Conservation (phyloP, 2,329 filamentous ascomycete species). For the Zalaria obscura region DNA sequence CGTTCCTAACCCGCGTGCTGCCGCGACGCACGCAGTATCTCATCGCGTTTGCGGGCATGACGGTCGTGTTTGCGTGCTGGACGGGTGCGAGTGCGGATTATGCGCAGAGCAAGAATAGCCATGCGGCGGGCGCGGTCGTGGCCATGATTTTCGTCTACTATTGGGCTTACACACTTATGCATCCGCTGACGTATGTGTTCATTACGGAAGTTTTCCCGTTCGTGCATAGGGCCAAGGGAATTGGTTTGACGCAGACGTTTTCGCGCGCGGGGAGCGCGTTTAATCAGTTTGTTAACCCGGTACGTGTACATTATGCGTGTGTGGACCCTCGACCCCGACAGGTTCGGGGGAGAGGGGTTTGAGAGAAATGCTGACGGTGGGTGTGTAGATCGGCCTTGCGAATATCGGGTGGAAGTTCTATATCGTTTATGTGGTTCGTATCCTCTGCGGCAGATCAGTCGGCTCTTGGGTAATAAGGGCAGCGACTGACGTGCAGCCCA, state of each 20-base stretch:
- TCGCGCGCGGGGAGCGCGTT: constrained; percentile 2
- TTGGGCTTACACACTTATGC: constrained; percentile 4
- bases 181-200: constrained; percentile 5
- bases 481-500: constrained; percentile 11
- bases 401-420: constrained; percentile 34
- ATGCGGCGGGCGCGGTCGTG: constrained; percentile 4
- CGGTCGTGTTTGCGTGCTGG: not conserved
- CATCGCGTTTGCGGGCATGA: not conserved
- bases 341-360: no score
- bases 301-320: not conserved
- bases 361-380: no score
- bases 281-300: constrained; percentile 2
- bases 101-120: constrained; percentile 1
- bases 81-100: constrained; percentile 3
- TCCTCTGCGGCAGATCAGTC: constrained; percentile 10
- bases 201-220: constrained; percentile 5
- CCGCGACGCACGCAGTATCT: not conserved
- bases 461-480: not conserved
- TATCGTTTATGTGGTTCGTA: constrained; percentile 32
- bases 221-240: constrained; percentile 2
- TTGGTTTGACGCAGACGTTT: constrained; percentile 3
- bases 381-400: constrained; percentile 18
- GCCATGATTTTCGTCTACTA: constrained; percentile 5
- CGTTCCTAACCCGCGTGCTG: constrained; percentile 3
- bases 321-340: no score